A percentile compares a stretch with the other conserved stretches of the same genome.
phyloP scores from a whole-genome alignment of 1,139 yeast species.

The Hansenula lynferdii region DNA sequence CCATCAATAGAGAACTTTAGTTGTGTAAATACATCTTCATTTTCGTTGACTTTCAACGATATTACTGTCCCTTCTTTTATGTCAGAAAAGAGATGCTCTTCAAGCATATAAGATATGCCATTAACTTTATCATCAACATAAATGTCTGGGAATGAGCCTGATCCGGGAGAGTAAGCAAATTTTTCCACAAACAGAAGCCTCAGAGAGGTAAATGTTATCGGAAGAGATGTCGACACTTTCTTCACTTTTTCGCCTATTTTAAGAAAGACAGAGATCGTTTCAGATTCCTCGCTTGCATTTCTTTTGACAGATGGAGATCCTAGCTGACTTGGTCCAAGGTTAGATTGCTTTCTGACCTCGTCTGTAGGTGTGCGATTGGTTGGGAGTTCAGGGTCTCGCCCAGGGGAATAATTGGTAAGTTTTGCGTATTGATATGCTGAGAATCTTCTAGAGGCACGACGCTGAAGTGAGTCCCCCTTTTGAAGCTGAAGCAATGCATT shows the following conservation, averaged over 20 bases:
- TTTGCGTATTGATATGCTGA: constrained; percentile 93
- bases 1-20: constrained; percentile 25
- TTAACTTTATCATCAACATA: constrained; percentile 61
- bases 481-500: constrained; percentile 76
- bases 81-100: constrained; percentile 58
- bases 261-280: constrained; percentile 40
- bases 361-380: constrained; percentile 9
- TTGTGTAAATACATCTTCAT: constrained; percentile 10
- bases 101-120: constrained; percentile 73
- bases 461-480: constrained; percentile 72
- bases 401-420: constrained; percentile 49
- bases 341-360: not conserved
- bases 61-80: constrained; percentile 58
- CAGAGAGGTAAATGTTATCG: constrained; percentile 58
- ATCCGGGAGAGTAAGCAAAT: constrained; percentile 78
- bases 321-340: constrained; percentile 7
- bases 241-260: constrained; percentile 58
- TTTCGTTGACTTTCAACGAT: constrained; percentile 32
- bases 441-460: constrained; percentile 89
- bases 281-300: constrained; percentile 4
- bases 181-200: constrained; percentile 78
- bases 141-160: constrained; percentile 72
- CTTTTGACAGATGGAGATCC: not conserved
- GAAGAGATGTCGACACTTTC: constrained; percentile 47
- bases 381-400: constrained; percentile 25